Evolutionary conservation across 331 rosid genomes (phyloP).

Genomic region (Malus hybrid): DNA sequence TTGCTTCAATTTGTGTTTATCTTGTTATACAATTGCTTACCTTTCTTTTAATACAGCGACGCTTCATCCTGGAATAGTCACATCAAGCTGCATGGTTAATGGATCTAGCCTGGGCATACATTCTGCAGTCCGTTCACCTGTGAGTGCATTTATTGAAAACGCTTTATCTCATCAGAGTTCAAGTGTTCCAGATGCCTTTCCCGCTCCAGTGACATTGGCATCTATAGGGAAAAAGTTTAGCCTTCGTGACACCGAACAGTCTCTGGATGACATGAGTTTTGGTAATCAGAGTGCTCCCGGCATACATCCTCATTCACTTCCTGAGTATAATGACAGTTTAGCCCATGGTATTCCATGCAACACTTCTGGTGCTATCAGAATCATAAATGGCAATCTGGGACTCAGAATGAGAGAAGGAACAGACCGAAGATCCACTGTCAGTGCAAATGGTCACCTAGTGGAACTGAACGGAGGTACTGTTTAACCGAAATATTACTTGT

Average conservation of each 20-base stretch:
- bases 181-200: slow-evolving; percentile 32
- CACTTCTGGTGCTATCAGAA: slow-evolving; percentile 31
- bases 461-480: slow-evolving; percentile 57
- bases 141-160: slow-evolving; percentile 38
- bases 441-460: slow-evolving; percentile 39
- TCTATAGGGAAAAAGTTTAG: slow-evolving; percentile 37
- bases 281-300: slow-evolving; percentile 33
- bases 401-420: slow-evolving; percentile 40
- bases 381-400: slow-evolving; percentile 35
- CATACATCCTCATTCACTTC: slow-evolving; percentile 72
- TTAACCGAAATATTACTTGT: background rate
- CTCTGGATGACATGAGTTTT: slow-evolving; percentile 43
- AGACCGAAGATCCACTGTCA: slow-evolving; percentile 43
- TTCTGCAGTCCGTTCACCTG: slow-evolving; percentile 36
- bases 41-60: slow-evolving; percentile 28
- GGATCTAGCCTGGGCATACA: slow-evolving; percentile 50
- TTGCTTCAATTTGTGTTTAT: slow-evolving; percentile 10
- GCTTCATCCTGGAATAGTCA: slow-evolving; percentile 38
- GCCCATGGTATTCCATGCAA: slow-evolving; percentile 50
- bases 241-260: slow-evolving; percentile 32
- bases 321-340: slow-evolving; percentile 54
- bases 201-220: slow-evolving; percentile 36
- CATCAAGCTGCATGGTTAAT: slow-evolving; percentile 41
- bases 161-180: slow-evolving; percentile 43
- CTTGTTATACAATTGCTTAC: slow-evolving; percentile 7